phyloP scores from a whole-genome alignment of 371 early-diverging fungal genomes.

The Circinella minor region DNA sequence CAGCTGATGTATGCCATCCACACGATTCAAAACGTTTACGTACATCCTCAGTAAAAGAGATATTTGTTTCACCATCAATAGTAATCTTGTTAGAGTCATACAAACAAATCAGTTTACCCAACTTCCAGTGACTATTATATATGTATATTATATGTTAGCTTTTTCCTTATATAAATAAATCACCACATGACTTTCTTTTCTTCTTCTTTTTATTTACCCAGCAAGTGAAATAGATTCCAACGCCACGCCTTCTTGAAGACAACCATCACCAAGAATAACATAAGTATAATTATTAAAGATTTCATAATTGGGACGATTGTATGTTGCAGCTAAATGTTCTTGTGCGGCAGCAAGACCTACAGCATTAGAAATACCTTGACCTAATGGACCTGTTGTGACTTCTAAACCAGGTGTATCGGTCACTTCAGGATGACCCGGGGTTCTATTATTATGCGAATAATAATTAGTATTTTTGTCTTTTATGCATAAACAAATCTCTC shows the following conservation, averaged over 20 bases:
- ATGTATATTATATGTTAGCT: neutral
- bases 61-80: slow-evolving; percentile 91
- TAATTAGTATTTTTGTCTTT: neutral
- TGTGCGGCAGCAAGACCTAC: slow-evolving; percentile 96
- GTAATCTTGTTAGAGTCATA: slow-evolving; percentile 98
- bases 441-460: slow-evolving; percentile 49
- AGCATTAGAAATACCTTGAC: slow-evolving; percentile 93
- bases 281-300: slow-evolving; percentile 89
- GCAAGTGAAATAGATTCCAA: slow-evolving; percentile 96
- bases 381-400: slow-evolving; percentile 98
- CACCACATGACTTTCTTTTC: no score
- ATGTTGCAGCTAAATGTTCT: slow-evolving; percentile 88
- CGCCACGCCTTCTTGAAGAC: slow-evolving; percentile 98
- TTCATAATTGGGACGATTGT: slow-evolving; percentile 83
- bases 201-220: slow-evolving; percentile 54
- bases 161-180: no score
- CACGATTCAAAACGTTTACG: slow-evolving; percentile 88
- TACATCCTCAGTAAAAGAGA: slow-evolving; percentile 96
- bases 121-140: slow-evolving; percentile 78
- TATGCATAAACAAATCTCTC: neutral
- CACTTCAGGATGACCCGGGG: slow-evolving; percentile 96
- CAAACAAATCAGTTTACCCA: slow-evolving; percentile 92
- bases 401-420: slow-evolving; percentile 91
- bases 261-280: slow-evolving; percentile 96
- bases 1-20: slow-evolving; percentile 89